Conservation (phyloP, 352 stramenopile species). For the Globisporangium emineosum region DNA sequence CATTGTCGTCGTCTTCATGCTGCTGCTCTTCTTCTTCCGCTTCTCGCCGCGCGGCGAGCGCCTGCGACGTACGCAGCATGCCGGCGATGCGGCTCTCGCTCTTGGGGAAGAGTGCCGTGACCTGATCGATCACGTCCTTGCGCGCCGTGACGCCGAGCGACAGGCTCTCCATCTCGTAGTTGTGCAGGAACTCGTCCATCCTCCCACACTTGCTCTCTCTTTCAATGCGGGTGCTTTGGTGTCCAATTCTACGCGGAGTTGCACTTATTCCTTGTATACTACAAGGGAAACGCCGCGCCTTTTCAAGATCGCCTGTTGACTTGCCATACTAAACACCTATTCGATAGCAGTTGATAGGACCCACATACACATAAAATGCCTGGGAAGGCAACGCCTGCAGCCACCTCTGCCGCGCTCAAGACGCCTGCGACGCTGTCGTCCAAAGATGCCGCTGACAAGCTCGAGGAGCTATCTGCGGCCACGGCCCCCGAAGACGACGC, state of each 20-base stretch:
- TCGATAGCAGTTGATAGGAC: too few relatives aligned
- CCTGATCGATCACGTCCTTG: conserved; percentile 46
- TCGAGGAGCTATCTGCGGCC: conserved; percentile 19
- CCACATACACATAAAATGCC: too few relatives aligned
- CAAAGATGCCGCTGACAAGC: conserved; percentile 20
- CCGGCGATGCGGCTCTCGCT: conserved; percentile 25
- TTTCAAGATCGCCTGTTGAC: conserved; percentile 22
- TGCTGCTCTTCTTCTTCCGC: not conserved
- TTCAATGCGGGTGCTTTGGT: not conserved
- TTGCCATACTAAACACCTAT: too few relatives aligned
- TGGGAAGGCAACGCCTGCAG: conserved; percentile 19
- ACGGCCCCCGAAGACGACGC: conserved; percentile 30
- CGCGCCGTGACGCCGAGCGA: conserved; percentile 60
- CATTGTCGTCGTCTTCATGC: not conserved
- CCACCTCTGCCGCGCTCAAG: conserved; percentile 1
- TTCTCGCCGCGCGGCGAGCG: conserved; percentile 37
- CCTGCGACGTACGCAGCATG: conserved; percentile 45
- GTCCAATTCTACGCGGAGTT: not conserved
- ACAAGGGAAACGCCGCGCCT: conserved; percentile 6
- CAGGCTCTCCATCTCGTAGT: conserved; percentile 78
- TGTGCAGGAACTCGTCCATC: conserved; percentile 70
- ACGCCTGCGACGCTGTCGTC: conserved; percentile 11
- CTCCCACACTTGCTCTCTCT: not conserved
- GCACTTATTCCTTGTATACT: not conserved
- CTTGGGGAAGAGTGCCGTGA: conserved; percentile 44